Base-by-base conservation (phyloP, 2,329 filamentous ascomycete genomes). In the Pyrenophora seminiperda region DNA sequence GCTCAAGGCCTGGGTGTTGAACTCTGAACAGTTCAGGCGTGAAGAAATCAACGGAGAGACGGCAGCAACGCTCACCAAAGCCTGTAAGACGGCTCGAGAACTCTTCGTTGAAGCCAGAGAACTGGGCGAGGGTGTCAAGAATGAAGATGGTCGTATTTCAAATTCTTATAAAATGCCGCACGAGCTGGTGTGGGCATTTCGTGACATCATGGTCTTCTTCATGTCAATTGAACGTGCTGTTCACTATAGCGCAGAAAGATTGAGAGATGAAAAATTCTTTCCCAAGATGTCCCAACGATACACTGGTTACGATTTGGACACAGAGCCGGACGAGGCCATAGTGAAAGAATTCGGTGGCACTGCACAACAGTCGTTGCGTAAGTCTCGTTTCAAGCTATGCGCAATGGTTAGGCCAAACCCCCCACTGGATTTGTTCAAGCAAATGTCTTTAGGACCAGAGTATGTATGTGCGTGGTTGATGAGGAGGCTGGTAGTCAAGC, bases 381-480 rank as follows among this genome's bases (percentile, higher is more conserved):
- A 27, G 13, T 56, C 62, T 10, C 60, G 68, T 2, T 50, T 44
- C 9, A 57, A 67, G n/a, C 47, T 72, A 5, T 68, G 67, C 40
- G 15, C 44, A 0, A 71, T 72, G 68, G 61, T 53, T 5, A 59
- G 49, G 3, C 50, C 61, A 1, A 14, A 45, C 7, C 19, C 29
- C 5, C 52, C 54, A 4, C 18, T 54, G 2, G 50, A 65, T 5
- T 1, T 51, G 3, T 47, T 45, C 7, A 52, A 59, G 30, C 53
- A 63, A 17, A 41, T 70, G 7, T 66, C 62, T 11, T 44, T 68
- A 2, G 60, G 65, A 5, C 47, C 69, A 17, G 59, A 70, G 32
- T 72, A 67, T 38, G 30, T 67, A 1, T 66, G 64, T 20, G 52
- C 59, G 11, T 71, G 67, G 68, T 45, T 71, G 13, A 69, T 70